Evolutionary conservation across 805 yeast species (phyloP), one percentile per base, ranked within the genome.

Genomic region (Blastobotrys terrestris): DNA sequence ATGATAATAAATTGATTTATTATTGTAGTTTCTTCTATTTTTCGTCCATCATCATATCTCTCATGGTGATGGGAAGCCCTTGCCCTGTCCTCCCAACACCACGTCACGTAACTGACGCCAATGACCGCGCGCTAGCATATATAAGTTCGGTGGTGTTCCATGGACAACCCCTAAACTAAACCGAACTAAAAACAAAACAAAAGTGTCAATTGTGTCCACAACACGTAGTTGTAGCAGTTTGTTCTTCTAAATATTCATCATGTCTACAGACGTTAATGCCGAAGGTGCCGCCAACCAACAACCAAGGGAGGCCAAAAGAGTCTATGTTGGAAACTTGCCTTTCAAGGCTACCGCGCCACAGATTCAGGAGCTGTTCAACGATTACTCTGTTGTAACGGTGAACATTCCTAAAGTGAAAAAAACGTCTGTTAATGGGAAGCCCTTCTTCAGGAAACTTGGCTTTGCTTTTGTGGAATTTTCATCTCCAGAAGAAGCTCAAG

Each of bases 281-380:
- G 11, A 26, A 5, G 35, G 35, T 26, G 35, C 35, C 35, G 35
- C 35, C 35, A 26, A 5, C 35, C 35, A 26, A 26, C 35, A 26
- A 26, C 35, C 35, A 26, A 26, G 48, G 26, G 56, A 47, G 31
- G 46, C 50, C 46, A 67, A 60, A 46, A 74, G 84, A 49, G 72
- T 83, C 31, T 78, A 77, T 56, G 68, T 84, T 52, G 76, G 78
- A 53, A 83, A 84, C 63, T 71, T 84, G 52, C 74, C 76, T 53
- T 79, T 69, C 63, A 61, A 68, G 14, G 72, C 83, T 11, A 73
- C 79, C n/a, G 84, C 79, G 60, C 73, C 70, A 2, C 84, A 80
- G 44, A 69, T 84, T 43, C 64, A 62, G 40, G 75, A 70, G 13
- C 70, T 74, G 47, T 50, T 69, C 83, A 47, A 67, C 65, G 44